Evolutionary conservation across 805 yeast species (phyloP), one percentile per base, ranked within the genome.

Genomic region (Starmerella potacharoeniae): DNA sequence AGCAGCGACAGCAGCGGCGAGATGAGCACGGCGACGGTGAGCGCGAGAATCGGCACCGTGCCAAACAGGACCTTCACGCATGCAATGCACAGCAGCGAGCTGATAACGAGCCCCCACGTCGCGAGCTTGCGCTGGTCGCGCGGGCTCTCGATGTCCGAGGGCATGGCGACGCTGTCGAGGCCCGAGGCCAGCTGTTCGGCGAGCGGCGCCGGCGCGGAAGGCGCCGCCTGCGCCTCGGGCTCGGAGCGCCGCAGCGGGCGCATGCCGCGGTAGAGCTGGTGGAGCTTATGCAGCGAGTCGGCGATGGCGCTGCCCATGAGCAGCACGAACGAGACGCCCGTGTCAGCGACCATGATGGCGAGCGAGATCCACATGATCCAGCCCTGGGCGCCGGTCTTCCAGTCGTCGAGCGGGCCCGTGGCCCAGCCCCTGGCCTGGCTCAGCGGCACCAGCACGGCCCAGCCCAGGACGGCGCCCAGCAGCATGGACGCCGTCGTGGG

Each of bases 331-430:
- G 95, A 84, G 4, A 90, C 86, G 4, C 87, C 73, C 8, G 96
- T 85, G 66, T 91, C 98, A 50, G 87, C 82, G 17, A 91, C 87
- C 98, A 91, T 91, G 50, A 90, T 88, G 29, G 96, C 83, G 61
- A 91, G 75, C 66, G 95, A 82, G 53, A 89, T 75, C 98, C 98
- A 91, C 67, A 91, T 74, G 54, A 93, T 87, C 98, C 98, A 91
- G 6, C 97, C 98, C 66, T 91, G 96, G 0, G 90, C 86, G 3
- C 97, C 97, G 30, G 79, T 76, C 63, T 86, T 83, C 97, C 97
- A 93, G 69, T 89, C 95, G 65, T 85, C 93, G 1, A 87, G 80
- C 3, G 82, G 83, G 0, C 96, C 95, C 0, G 89, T 82, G 0
- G 96, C 95, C 97, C 97, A 93, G 4, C 82, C 84, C 57, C 71